A percentile compares a stretch with the other conserved stretches of the same genome.
phyloP scores from a whole-genome alignment of 2,329 filamentous ascomycete species.

The Venturia effusa region DNA sequence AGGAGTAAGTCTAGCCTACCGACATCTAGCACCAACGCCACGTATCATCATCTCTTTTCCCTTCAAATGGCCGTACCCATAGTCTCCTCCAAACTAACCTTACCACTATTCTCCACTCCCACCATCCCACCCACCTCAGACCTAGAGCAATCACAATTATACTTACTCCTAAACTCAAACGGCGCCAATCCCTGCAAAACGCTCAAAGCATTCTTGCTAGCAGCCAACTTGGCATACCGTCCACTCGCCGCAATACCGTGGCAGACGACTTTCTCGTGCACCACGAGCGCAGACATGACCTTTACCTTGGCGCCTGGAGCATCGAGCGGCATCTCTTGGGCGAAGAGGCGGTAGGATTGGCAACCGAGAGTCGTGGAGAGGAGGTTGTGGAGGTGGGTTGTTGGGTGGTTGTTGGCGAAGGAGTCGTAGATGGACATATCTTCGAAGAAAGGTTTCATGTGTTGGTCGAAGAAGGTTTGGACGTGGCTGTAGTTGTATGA shows the following conservation, averaged over 20 bases:
- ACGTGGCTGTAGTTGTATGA: slow-evolving; percentile 66
- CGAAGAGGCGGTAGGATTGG: slow-evolving; percentile 44
- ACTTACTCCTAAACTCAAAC: slow-evolving; percentile 49
- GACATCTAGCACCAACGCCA: background rate
- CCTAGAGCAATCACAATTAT: slow-evolving; percentile 51
- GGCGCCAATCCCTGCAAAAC: slow-evolving; percentile 38
- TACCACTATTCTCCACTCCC: background rate
- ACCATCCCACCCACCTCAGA: background rate
- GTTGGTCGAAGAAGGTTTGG: slow-evolving; percentile 62
- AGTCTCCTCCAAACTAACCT: background rate
- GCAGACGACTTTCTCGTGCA: slow-evolving; percentile 62
- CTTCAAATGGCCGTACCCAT: slow-evolving; percentile 9
- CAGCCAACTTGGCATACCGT: slow-evolving; percentile 62
- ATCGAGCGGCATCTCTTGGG: slow-evolving; percentile 39
- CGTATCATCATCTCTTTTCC: background rate
- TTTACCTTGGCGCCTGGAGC: slow-evolving; percentile 30
- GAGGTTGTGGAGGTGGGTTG: slow-evolving; percentile 55
- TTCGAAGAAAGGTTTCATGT: slow-evolving; percentile 67
- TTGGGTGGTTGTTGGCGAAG: slow-evolving; percentile 78
- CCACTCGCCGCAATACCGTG: slow-evolving; percentile 51
- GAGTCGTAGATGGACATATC: slow-evolving; percentile 83
- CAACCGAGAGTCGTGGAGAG: slow-evolving; percentile 59
- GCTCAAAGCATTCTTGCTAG: slow-evolving; percentile 48
- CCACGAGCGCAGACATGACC: slow-evolving; percentile 61
- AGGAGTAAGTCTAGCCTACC: too few species aligned